phyloP scores from a whole-genome alignment of 1,139 yeast genomes.

The Magnusiomyces paraingens region DNA sequence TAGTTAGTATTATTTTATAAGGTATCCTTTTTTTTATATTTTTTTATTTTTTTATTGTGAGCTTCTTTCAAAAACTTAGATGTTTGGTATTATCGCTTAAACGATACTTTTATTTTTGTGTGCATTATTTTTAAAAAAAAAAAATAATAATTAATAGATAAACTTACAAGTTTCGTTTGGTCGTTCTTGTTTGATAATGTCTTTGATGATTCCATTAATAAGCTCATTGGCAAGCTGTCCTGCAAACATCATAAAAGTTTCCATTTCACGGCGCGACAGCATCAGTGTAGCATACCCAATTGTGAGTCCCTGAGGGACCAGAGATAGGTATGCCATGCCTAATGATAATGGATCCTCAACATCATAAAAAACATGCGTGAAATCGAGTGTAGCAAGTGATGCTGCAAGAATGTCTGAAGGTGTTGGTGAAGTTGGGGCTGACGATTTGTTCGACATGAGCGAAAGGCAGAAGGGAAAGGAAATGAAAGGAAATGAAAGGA shows the following conservation, averaged over 20 bases:
- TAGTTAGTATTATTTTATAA: too few species aligned
- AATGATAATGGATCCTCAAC: constrained; percentile 58
- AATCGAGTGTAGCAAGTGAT: constrained; percentile 20
- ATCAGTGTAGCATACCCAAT: constrained; percentile 83
- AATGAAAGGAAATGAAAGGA: too few species aligned
- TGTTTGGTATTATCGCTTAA: neutral
- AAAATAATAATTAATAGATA: constrained; percentile 35
- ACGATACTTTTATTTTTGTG: neutral
- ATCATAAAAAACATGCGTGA: constrained; percentile 72
- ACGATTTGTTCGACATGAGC: neutral
- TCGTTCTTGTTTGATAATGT: constrained; percentile 60
- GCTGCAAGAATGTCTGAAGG: too few species aligned
- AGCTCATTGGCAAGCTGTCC: constrained; percentile 83
- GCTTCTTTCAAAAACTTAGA: neutral
- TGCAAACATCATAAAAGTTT: constrained; percentile 72
- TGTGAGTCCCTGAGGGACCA: constrained; percentile 76
- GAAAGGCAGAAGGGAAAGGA: neutral
- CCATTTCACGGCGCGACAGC: constrained; percentile 72
- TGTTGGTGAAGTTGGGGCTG: neutral
- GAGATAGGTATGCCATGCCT: constrained; percentile 62
- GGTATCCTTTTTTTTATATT: too few species aligned
- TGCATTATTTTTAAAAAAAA: neutral
- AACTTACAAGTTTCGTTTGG: constrained; percentile 42
- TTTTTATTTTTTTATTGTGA: neutral
- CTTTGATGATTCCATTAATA: constrained; percentile 62